A percentile compares a stretch with the other conserved stretches of the same genome.
Evolutionary conservation across 2,329 filamentous ascomycete genomes (phyloP).

Genomic region (Penicillium sp.): DNA sequence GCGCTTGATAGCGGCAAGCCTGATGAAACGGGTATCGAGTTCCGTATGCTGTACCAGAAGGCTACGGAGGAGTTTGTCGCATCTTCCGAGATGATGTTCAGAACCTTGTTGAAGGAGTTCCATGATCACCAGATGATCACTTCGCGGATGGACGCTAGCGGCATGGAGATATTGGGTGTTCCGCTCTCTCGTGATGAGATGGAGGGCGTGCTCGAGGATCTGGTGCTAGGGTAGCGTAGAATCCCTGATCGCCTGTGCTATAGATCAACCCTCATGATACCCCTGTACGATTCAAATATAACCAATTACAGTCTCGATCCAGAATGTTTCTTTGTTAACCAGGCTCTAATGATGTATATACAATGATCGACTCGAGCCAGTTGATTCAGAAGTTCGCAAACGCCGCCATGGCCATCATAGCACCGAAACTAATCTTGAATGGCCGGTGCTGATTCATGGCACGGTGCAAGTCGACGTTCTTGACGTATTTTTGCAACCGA

Average conservation of each 20-base stretch:
- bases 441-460: constrained; percentile 43
- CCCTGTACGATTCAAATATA: constrained; percentile 24
- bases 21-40: constrained; percentile 72
- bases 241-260: constrained; percentile 12
- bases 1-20: constrained; percentile 37
- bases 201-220: constrained; percentile 83
- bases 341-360: constrained; percentile 11
- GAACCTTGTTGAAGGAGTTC: constrained; percentile 93
- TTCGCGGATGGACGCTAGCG: constrained; percentile 79
- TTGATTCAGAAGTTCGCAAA: constrained; percentile 45
- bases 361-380: neutral
- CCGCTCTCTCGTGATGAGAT: constrained; percentile 87
- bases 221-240: constrained; percentile 43
- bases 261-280: constrained; percentile 36
- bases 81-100: constrained; percentile 92
- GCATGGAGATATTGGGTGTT: constrained; percentile 81
- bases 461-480: constrained; percentile 41
- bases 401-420: constrained; percentile 48
- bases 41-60: constrained; percentile 89
- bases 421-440: constrained; percentile 51
- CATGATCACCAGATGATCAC: constrained; percentile 98
- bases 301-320: constrained; percentile 11
- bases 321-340: neutral
- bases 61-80: constrained; percentile 96
- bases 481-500: constrained; percentile 45